Percentiles rank a stretch among this genome's conserved stretches.
These are phyloP conservation scores for Dactylellina leptospora DNA, from an alignment of 2,329 filamentous ascomycete species.

Conservation along the genomic window DNA sequence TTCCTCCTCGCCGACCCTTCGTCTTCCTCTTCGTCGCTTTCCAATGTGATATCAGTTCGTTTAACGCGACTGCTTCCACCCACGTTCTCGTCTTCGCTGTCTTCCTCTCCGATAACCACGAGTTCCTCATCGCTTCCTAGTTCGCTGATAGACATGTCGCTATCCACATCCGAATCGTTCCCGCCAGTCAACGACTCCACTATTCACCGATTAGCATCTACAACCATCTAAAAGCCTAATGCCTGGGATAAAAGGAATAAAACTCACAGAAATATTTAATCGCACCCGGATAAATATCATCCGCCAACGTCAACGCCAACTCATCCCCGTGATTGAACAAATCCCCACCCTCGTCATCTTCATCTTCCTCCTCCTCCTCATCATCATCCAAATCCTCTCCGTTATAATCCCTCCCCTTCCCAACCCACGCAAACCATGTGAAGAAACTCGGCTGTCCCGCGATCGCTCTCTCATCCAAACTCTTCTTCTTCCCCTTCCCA, in stretches of 20 bases:
- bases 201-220: constrained; percentile 57
- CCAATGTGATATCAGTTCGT: constrained; percentile 46
- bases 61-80: constrained; percentile 57
- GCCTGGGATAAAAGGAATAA: not conserved
- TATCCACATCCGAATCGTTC: constrained; percentile 66
- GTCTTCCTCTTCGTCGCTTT: constrained; percentile 38
- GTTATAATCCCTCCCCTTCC: constrained; percentile 59
- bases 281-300: constrained; percentile 88
- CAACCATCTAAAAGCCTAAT: not conserved
- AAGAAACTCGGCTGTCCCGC: constrained; percentile 59
- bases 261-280: constrained; percentile 89
- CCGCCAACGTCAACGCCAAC: constrained; percentile 78
- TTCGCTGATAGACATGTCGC: constrained; percentile 67
- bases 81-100: constrained; percentile 63
- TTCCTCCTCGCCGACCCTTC: constrained; percentile 30
- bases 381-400: constrained; percentile 66
- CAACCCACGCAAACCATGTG: constrained; percentile 56
- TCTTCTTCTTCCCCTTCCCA: constrained; percentile 62
- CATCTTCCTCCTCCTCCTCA: constrained; percentile 66
- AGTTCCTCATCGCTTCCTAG: constrained; percentile 63
- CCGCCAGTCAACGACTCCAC: constrained; percentile 77
- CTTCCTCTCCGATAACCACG: constrained; percentile 61
- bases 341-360: constrained; percentile 73
- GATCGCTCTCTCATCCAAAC: constrained; percentile 67
- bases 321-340: constrained; percentile 89